These are phyloP conservation scores for Micractinium conductrix DNA, from an alignment of 139 green algal genomes.

Conservation along the genomic window DNA sequence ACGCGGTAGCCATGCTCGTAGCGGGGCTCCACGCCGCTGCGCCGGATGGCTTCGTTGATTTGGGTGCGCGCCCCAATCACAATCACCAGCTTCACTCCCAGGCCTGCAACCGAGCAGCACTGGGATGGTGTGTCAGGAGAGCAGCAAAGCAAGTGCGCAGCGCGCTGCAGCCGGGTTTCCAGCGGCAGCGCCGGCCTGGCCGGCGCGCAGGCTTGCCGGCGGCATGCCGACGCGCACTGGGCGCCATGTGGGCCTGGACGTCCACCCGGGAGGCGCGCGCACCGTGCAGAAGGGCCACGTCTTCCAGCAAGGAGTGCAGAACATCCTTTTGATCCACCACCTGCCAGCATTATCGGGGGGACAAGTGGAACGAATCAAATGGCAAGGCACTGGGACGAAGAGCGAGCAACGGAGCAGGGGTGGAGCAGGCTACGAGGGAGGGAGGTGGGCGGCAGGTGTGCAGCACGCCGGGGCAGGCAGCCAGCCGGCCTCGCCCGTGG, in stretches of 20 bases:
- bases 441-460: too few species aligned
- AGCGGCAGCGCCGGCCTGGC: not conserved
- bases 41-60: conserved; percentile 48
- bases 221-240: too few species aligned
- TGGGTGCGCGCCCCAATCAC: conserved; percentile 79
- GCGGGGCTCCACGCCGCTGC: conserved; percentile 21
- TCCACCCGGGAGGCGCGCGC: too few species aligned
- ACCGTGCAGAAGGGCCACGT: conserved; percentile 90
- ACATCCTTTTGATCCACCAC: conserved; percentile 41
- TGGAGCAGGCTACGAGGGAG: too few species aligned
- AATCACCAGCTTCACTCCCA: conserved; percentile 91
- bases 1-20: conserved; percentile 84
- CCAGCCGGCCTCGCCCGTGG: too few species aligned
- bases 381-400: too few species aligned
- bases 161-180: not conserved
- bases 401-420: too few species aligned
- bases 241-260: too few species aligned
- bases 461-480: too few species aligned
- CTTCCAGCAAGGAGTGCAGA: conserved; percentile 49
- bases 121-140: not conserved
- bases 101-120: conserved; percentile 29
- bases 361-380: too few species aligned
- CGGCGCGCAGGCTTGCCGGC: not conserved
- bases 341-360: not conserved
- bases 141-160: not conserved